A percentile compares a stretch with the other conserved stretches of the same genome.
Conservation (phyloP, 768 basidiomycete genomes). For the Lactifluus echinatus region DNA sequence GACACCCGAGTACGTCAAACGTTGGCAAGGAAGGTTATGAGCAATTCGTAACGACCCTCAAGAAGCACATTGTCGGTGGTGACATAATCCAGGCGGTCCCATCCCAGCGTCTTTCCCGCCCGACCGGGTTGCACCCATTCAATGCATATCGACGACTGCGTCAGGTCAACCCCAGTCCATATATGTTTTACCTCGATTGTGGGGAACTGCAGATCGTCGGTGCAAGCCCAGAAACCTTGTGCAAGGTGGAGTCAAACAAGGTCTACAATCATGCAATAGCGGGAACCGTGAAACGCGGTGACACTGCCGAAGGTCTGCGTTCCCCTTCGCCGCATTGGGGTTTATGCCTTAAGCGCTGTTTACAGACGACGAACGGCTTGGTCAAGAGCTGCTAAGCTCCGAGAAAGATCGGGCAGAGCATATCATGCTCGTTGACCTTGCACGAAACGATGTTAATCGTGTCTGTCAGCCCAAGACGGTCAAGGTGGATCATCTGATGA, state of each 20-base stretch:
- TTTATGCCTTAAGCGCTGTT: not conserved
- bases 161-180: slow-evolving; percentile 94
- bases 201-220: slow-evolving; percentile 93
- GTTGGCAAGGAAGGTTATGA: slow-evolving; percentile 93
- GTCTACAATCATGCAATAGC: slow-evolving; percentile 98
- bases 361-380: slow-evolving; percentile 83
- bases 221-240: slow-evolving; percentile 94
- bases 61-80: slow-evolving; percentile 90
- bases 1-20: slow-evolving; percentile 69
- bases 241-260: slow-evolving; percentile 86
- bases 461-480: slow-evolving; percentile 93
- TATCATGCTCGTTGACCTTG: slow-evolving; percentile 98
- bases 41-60: slow-evolving; percentile 80
- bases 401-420: slow-evolving; percentile 97
- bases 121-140: slow-evolving; percentile 89
- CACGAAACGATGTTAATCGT: slow-evolving; percentile 96
- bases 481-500: slow-evolving; percentile 93
- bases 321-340: not conserved
- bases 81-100: slow-evolving; percentile 99
- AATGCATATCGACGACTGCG: slow-evolving; percentile 93
- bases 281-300: slow-evolving; percentile 85
- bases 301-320: slow-evolving; percentile 71
- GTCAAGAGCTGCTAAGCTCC: slow-evolving; percentile 64
- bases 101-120: slow-evolving; percentile 80
- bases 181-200: slow-evolving; percentile 98